Evolutionary conservation across 768 basidiomycete species (phyloP), one percentile per base, ranked within the genome.

Genomic region (Lentinula lateritia): DNA sequence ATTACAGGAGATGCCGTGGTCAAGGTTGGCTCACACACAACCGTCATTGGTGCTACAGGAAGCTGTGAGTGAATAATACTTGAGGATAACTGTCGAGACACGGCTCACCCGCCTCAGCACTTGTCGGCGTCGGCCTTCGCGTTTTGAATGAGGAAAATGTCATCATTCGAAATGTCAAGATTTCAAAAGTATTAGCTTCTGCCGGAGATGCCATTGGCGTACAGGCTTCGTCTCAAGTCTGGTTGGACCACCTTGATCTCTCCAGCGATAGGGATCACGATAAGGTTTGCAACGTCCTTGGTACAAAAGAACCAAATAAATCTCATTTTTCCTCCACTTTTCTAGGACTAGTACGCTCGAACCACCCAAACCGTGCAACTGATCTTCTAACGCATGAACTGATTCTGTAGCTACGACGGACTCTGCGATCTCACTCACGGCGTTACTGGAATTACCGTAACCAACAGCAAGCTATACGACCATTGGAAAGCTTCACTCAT

Each of bases 111-210:
- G 41, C 41, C 61, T 5, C 41, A 80, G 78, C 76, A 23, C 77
- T 81, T 56, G 69, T 69, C 46, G 80, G 80, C 50, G 72, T 81
- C 63, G 80, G 80, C 1, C 71, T 81, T 36, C 79, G 80, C 50
- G 78, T 80, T 38, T 62, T 78, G 53, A 65, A 76, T 48, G 74
- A 73, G 45, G 67, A 61, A 41, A 81, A 81, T 60, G 80, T 81
- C 57, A 81, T 81, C 67, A 75, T 81, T 63, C 75, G 80, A 36
- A 81, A 81, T 64, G 69, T 81, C 67, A 80, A 78, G 64, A 76
- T 81, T 56, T 76, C 77, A 35, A 81, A 80, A 67, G 80, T 81
- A 34, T 67, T 80, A 1, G 80, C 80, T 28, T 65, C 62, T 1
- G 75, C 74, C 55, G 80, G 80, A 38, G 80, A 81, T 67, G 78